Base-by-base conservation (phyloP, 2,329 filamentous ascomycete genomes). In the Thermothelomyces thermophilus region DNA sequence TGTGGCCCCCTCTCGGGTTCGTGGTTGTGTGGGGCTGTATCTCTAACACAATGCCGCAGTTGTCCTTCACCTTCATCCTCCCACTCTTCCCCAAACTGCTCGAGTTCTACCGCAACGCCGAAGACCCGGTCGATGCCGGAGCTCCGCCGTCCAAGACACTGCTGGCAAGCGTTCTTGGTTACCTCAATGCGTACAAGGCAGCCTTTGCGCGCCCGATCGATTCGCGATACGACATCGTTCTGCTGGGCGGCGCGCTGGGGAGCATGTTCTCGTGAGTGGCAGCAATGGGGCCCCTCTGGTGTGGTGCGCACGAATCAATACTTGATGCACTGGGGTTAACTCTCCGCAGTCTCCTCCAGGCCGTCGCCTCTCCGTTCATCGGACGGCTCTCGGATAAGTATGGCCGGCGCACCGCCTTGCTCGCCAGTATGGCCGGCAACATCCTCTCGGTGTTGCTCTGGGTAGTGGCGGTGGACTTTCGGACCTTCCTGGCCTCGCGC, bases 51-150 rank as follows among this genome's bases (percentile, higher is more conserved):
- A n/a, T 19, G 24, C 28, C 19, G 13, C 28, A 96, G 91, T 88
- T 97, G 63, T 96, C 91, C 49, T 98, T 98, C 68, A 98, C 93
- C 26, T 96, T 98, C 66, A 97, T 97, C 65, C 84, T 98, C 8
- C 93, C 93, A 0, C 81, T 98, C 31, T 98, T 97, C 66, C 93
- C 90, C 7, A 90, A 90, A 51, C 84, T 98, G 39, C 85, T 97
- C 68, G 86, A 94, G 62, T 97, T 96, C 78, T 98, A 97, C 73
- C 87, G 89, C 70, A 84, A 88, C 64, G 82, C 83, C 68, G 90
- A 96, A 69, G 77, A 78, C 35, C 71, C 75, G 20, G 63, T 71
- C n/a, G 60, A 68, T 47, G 62, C 70, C 36, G 65, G 68, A 13
- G 60, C 66, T 42, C 71, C 71, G 48, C 70, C 68, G 44, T 64